phyloP scores from a whole-genome alignment of 2,329 filamentous ascomycete genomes.

The Aureobasidium melanogenum region DNA sequence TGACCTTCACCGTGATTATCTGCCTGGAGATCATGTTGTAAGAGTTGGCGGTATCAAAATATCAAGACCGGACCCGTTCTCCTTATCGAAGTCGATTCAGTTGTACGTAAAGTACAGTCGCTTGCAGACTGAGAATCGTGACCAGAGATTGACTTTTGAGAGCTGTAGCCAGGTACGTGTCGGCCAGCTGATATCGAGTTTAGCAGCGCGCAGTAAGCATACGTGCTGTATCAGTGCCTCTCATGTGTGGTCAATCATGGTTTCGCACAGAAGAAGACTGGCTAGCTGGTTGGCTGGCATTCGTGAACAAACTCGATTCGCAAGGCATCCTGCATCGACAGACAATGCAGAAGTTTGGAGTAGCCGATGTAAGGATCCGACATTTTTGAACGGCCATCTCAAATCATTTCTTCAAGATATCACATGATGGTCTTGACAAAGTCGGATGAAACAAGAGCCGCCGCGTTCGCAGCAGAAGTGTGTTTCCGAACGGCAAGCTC shows the following conservation, averaged over 20 bases:
- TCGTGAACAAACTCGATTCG: too few relatives aligned
- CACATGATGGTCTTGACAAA: background rate
- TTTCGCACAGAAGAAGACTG: too few relatives aligned
- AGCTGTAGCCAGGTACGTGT: too few relatives aligned
- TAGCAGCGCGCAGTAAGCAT: too few relatives aligned
- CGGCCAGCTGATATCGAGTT: too few relatives aligned
- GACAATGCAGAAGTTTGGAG: background rate
- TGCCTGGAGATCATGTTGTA: background rate
- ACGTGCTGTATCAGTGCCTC: too few relatives aligned
- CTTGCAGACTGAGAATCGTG: background rate
- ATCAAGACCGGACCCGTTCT: background rate
- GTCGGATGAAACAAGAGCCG: background rate
- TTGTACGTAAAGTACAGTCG: too few relatives aligned
- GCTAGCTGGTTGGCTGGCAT: too few relatives aligned
- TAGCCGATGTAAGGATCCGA: background rate
- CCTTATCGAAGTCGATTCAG: background rate
- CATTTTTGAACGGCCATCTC: background rate
- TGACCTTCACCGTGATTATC: background rate
- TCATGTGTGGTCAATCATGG: too few relatives aligned
- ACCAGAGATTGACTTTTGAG: background rate
- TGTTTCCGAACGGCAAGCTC: background rate
- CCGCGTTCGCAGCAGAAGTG: background rate
- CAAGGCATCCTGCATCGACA: background rate
- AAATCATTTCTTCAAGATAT: background rate
- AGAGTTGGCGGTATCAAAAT: background rate